Base-by-base conservation (phyloP, 2,329 filamentous ascomycete genomes). In the Bertia moriformis region DNA sequence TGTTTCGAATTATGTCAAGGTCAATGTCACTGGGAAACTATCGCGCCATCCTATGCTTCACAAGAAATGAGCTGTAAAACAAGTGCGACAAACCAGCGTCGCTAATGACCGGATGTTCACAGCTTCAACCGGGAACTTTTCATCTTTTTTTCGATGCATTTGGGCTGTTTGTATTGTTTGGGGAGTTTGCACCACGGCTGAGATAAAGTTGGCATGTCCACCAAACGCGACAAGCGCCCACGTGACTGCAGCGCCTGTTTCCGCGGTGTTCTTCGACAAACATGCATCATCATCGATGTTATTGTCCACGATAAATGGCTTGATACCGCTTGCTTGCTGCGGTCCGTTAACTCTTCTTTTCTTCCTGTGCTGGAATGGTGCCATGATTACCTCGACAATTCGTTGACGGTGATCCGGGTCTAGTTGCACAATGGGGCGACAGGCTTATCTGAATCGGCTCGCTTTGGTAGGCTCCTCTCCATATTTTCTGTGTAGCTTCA, bases 361-460 rank as follows among this genome's bases (percentile, higher is more conserved):
- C n/a, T n/a, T n/a, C n/a, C n/a, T n/a, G n/a, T n/a, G n/a, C n/a
- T n/a, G n/a, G n/a, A n/a, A n/a, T n/a, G n/a, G n/a, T n/a, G n/a
- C n/a, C n/a, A n/a, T n/a, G n/a, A n/a, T n/a, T n/a, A n/a, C n/a
- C n/a, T n/a, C n/a, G n/a, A n/a, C n/a, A n/a, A n/a, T n/a, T n/a
- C n/a, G n/a, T n/a, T n/a, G n/a, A n/a, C n/a, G n/a, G n/a, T n/a
- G n/a, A n/a, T n/a, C n/a, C n/a, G n/a, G n/a, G n/a, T n/a, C n/a
- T n/a, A n/a, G n/a, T n/a, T n/a, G n/a, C 40, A 43, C 45, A 37
- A 63, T 65, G 62, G 62, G 61, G 43, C 56, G 61, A 46, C 59
- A 59, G 44, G 58, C 59, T 44, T 63, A 62, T 48, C 48, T 63
- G 48, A 60, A 57, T 42, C 50, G 61, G 44, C 54, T 65, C 41